Percentiles rank a stretch among this genome's conserved stretches.
phyloP scores from a whole-genome alignment of 305 asterid species.

The Withania somnifera region DNA sequence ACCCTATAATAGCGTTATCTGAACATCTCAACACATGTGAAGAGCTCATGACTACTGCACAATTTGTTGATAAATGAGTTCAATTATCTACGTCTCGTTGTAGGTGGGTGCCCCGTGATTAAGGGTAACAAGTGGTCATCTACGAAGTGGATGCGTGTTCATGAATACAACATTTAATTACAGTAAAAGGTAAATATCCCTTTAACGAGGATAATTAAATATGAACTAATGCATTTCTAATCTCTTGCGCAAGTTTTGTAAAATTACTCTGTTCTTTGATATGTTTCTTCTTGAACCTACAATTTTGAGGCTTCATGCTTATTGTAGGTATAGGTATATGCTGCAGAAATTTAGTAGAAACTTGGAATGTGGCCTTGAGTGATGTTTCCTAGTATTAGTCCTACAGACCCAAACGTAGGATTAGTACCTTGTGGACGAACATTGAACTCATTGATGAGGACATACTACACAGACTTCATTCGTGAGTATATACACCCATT shows the following conservation, averaged over 20 bases:
- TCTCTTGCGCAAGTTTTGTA: not conserved
- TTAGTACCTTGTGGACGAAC: not conserved
- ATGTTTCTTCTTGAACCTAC: not conserved
- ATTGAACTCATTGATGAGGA: not conserved
- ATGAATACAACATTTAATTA: conserved; percentile 55
- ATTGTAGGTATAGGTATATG: not conserved
- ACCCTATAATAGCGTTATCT: not conserved
- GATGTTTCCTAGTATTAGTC: not conserved
- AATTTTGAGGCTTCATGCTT: not conserved
- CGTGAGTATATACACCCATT: not conserved
- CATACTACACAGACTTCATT: not conserved
- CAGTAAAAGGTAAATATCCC: conserved; percentile 18
- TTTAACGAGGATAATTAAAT: not conserved
- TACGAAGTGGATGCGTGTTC: conserved; percentile 90
- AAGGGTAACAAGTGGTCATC: conserved; percentile 97
- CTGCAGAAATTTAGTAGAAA: not conserved
- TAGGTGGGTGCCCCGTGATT: conserved; percentile 88
- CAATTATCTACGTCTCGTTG: conserved; percentile 7
- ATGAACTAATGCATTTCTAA: not conserved
- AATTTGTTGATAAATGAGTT: not conserved
- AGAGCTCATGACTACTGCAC: too few species aligned
- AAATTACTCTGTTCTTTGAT: not conserved
- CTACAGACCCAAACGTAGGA: not conserved
- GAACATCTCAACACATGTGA: too few species aligned
- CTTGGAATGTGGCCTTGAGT: not conserved